Base-by-base conservation (phyloP, 129 eudicot species). In the Logfia minima region DNA sequence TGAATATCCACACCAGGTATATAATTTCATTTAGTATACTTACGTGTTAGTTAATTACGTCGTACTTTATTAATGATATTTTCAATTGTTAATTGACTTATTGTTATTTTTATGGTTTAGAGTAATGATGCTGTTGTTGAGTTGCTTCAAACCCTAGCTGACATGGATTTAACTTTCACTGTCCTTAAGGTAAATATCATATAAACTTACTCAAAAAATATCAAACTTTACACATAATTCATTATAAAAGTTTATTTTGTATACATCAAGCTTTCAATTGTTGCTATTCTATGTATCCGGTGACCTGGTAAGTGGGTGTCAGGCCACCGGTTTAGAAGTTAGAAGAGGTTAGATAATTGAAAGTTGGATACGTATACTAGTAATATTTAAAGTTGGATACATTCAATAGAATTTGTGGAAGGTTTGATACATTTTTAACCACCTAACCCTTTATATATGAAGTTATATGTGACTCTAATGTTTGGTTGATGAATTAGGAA, bases 91-190 rank as follows among this genome's bases (percentile, higher is more conserved):
- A 26, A 24, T 13, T 75, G 21, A 6, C 8, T 17, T 29, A 71
- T 11, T 3, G 24, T 59, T 16, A 17, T 41, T 70, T 17, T 39
- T 24, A 32, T 45, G 55, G 51, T 19, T 0, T 75, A 86, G 97
- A 65, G 77, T 68, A 94, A 88, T 66, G 92, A 91, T 22, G 71
- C 80, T 55, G 73, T 86, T 75, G 86, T 87, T 37, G 93, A 87
- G 8, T 87, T 90, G 92, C 95, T 93, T 26, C 96, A 91, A 76
- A 86, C 79, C 41, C 86, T 93, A 21, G 96, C 91, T n/a, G 92
- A 93, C 71, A 90, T 93, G 98, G 97, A 93, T 84, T 79, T 93
- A 19, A 89, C 92, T 22, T 91, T 88, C 72, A 87, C 84, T 81
- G 96, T 86, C 35, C 92, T 93, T 31, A 76, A 93, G 96, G 97